Percentiles rank a stretch among this genome's conserved stretches.
Conservation (phyloP, 306 rosid species). For the Rosa chinensis region DNA sequence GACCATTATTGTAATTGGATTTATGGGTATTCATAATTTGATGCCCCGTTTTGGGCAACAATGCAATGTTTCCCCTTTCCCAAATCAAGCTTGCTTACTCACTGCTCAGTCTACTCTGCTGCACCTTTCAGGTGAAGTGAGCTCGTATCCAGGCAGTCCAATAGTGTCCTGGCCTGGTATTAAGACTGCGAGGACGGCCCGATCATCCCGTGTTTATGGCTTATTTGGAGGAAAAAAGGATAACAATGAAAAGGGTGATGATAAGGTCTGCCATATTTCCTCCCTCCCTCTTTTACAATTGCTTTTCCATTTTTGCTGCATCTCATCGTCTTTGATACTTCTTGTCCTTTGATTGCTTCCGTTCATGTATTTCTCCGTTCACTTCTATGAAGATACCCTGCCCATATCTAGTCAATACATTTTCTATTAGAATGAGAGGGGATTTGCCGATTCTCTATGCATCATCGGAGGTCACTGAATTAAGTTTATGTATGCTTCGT, state of each 20-base stretch:
- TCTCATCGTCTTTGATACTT: not conserved
- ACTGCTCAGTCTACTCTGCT: not conserved
- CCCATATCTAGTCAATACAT: not conserved
- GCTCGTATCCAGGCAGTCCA: slow-evolving; percentile 16
- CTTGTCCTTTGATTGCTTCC: not conserved
- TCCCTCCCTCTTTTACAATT: not conserved
- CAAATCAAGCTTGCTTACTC: slow-evolving; percentile 3
- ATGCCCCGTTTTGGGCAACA: not conserved
- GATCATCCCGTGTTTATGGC: slow-evolving; percentile 47
- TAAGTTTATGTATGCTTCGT: not conserved
- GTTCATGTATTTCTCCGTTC: not conserved
- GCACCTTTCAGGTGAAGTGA: slow-evolving; percentile 17
- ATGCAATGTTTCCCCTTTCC: too few species aligned
- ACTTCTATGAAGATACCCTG: not conserved
- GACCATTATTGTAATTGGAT: not conserved
- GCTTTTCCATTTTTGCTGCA: not conserved
- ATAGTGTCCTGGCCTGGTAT: slow-evolving; percentile 20
- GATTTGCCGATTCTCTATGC: not conserved
- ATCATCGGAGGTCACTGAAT: not conserved
- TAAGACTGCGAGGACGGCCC: slow-evolving; percentile 13
- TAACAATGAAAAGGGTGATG: slow-evolving; percentile 56
- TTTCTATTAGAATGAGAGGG: not conserved
- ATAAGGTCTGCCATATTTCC: slow-evolving; percentile 50
- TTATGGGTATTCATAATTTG: not conserved
- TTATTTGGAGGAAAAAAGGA: slow-evolving; percentile 76